phyloP scores from a whole-genome alignment of 495 filamentous ascomycete genomes.

The Annulohypoxylon moriforme region DNA sequence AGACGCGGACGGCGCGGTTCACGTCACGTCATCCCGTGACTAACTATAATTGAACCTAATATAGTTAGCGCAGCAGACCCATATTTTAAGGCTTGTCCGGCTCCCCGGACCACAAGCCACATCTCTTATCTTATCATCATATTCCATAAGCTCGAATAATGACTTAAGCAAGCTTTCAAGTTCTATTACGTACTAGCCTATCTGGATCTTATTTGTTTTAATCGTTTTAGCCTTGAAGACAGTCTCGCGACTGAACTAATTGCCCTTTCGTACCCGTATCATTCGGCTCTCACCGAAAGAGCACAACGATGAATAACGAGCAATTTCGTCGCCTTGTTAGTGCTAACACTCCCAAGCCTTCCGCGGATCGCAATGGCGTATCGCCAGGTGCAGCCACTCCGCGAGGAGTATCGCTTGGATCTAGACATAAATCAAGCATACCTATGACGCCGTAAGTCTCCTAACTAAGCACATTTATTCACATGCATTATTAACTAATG shows the following conservation, averaged over 20 bases:
- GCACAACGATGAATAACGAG: constrained; percentile 84
- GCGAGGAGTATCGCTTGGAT: constrained; percentile 63
- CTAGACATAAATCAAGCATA: constrained; percentile 77
- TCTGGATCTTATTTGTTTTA: constrained; percentile 16
- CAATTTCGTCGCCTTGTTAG: constrained; percentile 92
- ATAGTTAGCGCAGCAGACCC: not conserved
- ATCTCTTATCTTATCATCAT: not conserved
- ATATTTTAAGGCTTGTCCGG: no score
- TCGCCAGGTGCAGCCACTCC: constrained; percentile 48
- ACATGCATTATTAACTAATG: constrained; percentile 45
- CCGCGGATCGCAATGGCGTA: constrained; percentile 51
- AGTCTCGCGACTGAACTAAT: not conserved
- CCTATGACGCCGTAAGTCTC: constrained; percentile 83
- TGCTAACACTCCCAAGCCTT: constrained; percentile 56
- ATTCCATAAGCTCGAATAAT: constrained; percentile 5
- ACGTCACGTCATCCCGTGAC: constrained; percentile 51
- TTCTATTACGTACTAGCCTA: constrained; percentile 3
- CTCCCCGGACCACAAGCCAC: not conserved
- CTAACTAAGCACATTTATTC: not conserved
- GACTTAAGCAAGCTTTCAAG: not conserved
- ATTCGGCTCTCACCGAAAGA: not conserved
- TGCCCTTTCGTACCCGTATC: not conserved
- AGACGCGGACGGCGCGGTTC: constrained; percentile 25
- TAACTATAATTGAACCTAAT: not conserved
- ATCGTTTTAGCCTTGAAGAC: not conserved